Base-by-base conservation (phyloP, 2,329 filamentous ascomycete species). In the Nemania serpens region DNA sequence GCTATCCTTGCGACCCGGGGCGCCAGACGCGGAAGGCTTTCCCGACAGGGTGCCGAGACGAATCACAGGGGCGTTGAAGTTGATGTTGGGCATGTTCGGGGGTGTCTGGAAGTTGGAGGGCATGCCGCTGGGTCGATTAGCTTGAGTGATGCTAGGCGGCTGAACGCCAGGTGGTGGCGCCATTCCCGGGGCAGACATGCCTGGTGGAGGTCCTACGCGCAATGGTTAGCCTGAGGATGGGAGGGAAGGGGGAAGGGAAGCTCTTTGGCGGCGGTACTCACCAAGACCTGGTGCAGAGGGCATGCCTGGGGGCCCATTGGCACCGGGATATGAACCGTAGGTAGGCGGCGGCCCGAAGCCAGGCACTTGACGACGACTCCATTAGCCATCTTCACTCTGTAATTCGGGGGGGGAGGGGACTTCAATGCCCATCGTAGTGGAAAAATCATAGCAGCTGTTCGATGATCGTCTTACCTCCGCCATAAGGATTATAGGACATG, bases 21-120 rank as follows among this genome's bases (percentile, higher is more conserved):
- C 66, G 11, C 74, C 68, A 6, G 79, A 73, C 0, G 75, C 71
- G 11, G 76, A 74, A 25, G 88, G 81, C 71, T 91, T 91, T n/a
- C 84, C 77, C 2, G 87, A 85, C 3, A 88, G 85, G 12, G 93
- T 94, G 43, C 94, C 95, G 47, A 99, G 84, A 57, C 95, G 91
- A 73, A 99, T 98, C 62, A 98, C 93, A 58, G 94, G 93, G 37
- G 95, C 95, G 72, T 91, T 96, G 81, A 98, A 97, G 80, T 99
- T 97, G 81, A 99, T 97, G 75, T 96, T 96, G 53, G 94, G 93
- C 84, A 97, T 91, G 74, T 95, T 97, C 52, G 91, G 82, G 10
- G 94, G 93, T 50, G 92, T 87, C 80, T 96, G 91, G 78, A 97
- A 97, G 76, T 88, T 91, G 61, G 88, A 81, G 64, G 91, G 92